Evolutionary conservation across 768 basidiomycete genomes (phyloP), one percentile per base, ranked within the genome.

Genomic region (Suillus weaverae): DNA sequence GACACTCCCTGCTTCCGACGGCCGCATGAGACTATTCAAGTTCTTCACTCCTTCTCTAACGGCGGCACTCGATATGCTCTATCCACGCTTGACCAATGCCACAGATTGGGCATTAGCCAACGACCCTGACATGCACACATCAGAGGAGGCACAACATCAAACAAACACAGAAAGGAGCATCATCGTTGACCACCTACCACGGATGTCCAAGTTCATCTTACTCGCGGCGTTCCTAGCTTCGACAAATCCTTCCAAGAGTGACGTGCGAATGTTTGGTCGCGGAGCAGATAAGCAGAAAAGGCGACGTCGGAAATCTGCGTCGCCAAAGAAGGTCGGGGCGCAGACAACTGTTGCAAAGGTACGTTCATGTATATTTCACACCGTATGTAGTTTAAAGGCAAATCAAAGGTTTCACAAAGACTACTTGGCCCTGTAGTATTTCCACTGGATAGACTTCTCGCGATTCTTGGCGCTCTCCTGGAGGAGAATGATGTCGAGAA

Each of bases 231-330:
- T 89, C 71, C 76, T 95, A 46, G 92, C 94, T 6, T 93, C 92
- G 48, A 90, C 89, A 48, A 97, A 97, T 70, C 94, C 95, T 2
- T 75, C 88, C 0, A 89, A 87, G 70, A 88, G 87, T 10, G 95
- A 96, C 75, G 41, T 93, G 67, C 81, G 91, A 43, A 89, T 97
- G 85, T 94, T 97, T 75, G 90, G 91, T 5, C 74, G 94, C 16
- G 89, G 87, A 1, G 64, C 85, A 33, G 88, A 89, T 61, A 91
- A 91, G 72, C 85, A 85, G 64, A 85, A 83, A 70, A 80, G 81
- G 67, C 84, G 83, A 74, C 82, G 85, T 67, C 76, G 79, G 65
- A 78, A 73, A 61, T 73, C 76, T 2, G 79, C 81, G 33, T 78
- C 72, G 10, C 73, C 74, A 20, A 81, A 75, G 64, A 77, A 78